These are phyloP conservation scores for Cladosporium sp. DNA, from an alignment of 2,329 filamentous ascomycete genomes.

Conservation along the genomic window DNA sequence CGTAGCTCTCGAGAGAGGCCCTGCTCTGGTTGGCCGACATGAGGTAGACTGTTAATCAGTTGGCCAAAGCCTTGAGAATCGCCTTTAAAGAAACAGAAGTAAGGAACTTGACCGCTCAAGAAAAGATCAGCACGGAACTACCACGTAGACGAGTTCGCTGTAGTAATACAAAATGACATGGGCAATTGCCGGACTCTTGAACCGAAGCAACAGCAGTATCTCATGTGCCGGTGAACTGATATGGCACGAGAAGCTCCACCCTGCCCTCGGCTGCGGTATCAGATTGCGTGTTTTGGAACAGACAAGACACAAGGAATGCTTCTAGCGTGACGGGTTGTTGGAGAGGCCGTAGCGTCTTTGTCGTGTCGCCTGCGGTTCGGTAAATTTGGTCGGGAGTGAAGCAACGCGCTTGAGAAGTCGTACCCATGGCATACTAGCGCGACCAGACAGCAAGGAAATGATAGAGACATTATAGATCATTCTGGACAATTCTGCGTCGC, in stretches of 20 bases:
- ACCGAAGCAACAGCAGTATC: not conserved
- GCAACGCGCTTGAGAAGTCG: not conserved
- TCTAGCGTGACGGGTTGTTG: slow-evolving; percentile 2
- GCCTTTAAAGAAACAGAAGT: not conserved
- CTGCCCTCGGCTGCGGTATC: not conserved
- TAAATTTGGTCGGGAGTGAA: not conserved
- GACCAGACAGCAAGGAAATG: not conserved
- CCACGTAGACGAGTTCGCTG: not conserved
- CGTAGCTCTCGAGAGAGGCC: slow-evolving; percentile 2
- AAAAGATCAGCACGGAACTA: not conserved
- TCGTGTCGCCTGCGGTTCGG: not conserved
- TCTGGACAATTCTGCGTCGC: not conserved
- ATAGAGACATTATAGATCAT: not conserved
- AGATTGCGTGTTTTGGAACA: slow-evolving; percentile 7
- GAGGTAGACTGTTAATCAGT: not conserved
- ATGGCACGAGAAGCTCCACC: not conserved
- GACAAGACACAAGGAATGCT: not conserved
- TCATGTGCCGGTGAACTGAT: not conserved
- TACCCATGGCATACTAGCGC: not conserved
- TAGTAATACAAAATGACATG: not conserved
- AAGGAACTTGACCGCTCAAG: not conserved
- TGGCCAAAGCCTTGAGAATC: not conserved
- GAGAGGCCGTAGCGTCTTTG: not conserved
- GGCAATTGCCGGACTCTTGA: not conserved
- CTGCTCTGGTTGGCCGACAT: not conserved